Evolutionary conservation across 495 filamentous ascomycete genomes (phyloP).

Genomic region (Podospora comata): DNA sequence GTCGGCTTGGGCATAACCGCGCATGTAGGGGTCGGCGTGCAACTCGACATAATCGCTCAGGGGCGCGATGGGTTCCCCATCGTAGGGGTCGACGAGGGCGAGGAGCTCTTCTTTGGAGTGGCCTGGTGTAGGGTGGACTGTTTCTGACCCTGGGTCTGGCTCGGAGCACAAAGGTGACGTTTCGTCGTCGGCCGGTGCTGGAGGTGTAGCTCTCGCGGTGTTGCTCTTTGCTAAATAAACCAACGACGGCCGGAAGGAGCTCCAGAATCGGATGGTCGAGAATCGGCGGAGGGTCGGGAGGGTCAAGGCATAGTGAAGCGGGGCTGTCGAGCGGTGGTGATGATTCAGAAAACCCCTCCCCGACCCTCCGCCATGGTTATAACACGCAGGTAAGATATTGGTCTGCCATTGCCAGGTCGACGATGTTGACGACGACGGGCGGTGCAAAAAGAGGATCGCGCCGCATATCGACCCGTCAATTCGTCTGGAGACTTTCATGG

Average conservation of each 20-base stretch:
- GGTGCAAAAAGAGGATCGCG: constrained; percentile 43
- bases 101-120: constrained; percentile 43
- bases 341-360: constrained; percentile 5
- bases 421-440: constrained; percentile 38
- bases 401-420: constrained; percentile 25
- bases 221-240: not conserved
- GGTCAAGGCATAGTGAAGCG: constrained; percentile 15
- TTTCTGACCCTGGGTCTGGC: not conserved
- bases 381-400: not conserved
- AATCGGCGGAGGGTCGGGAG: constrained; percentile 8
- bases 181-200: not conserved
- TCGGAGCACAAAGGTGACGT: not conserved
- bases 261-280: constrained; percentile 16
- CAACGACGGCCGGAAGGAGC: constrained; percentile 21
- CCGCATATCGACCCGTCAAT: constrained; percentile 53
- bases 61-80: constrained; percentile 34
- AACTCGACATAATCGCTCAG: constrained; percentile 47
- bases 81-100: constrained; percentile 47
- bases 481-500: constrained; percentile 52
- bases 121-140: not conserved
- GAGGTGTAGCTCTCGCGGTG: not conserved
- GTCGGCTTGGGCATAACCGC: constrained; percentile 44
- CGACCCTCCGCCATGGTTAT: constrained; percentile 24
- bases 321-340: not conserved
- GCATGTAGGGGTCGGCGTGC: constrained; percentile 46